Evolutionary conservation across 768 basidiomycete genomes (phyloP).

Genomic region (Mycena latifolia): DNA sequence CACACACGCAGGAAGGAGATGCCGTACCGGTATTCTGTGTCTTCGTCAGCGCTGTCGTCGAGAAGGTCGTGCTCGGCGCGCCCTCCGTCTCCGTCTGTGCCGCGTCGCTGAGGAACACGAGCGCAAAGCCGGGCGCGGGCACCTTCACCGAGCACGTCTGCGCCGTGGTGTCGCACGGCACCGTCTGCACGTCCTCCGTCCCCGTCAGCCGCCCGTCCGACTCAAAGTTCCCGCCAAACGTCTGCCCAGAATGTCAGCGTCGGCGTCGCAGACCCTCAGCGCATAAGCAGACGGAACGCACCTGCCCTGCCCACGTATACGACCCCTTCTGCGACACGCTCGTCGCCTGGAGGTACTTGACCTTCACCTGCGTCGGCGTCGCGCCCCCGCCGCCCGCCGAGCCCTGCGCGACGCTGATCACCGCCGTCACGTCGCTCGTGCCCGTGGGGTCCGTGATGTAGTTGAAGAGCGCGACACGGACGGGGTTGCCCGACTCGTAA

Average conservation of each 20-base stretch:
- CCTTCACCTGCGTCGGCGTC: conserved; percentile 58
- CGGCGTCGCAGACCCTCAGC: no score
- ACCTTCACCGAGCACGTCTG: conserved; percentile 71
- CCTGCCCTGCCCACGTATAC: conserved; percentile 85
- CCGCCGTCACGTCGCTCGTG: conserved; percentile 53
- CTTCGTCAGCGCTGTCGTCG: conserved; percentile 4
- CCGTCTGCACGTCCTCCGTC: conserved; percentile 63
- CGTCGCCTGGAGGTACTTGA: conserved; percentile 63
- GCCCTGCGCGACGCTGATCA: conserved; percentile 54
- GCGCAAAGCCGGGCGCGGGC: conserved; percentile 77
- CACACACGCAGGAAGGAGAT: no score
- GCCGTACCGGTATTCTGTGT: conserved; percentile 8
- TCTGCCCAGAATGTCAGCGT: conserved; percentile 49
- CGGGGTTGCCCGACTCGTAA: conserved; percentile 41
- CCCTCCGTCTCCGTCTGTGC: not conserved
- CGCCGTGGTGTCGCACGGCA: conserved; percentile 66
- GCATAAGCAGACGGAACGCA: conserved; percentile 41
- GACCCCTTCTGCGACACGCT: conserved; percentile 71
- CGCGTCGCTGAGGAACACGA: conserved; percentile 71
- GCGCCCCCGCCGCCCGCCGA: conserved; percentile 41
- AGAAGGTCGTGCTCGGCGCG: not conserved
- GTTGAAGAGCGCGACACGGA: conserved; percentile 61
- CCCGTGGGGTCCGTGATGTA: conserved; percentile 58
- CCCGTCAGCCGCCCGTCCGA: conserved; percentile 79
- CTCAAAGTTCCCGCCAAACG: conserved; percentile 69